Base-by-base conservation (phyloP, 1,139 yeast species). In the Insectozyma bohioensis region DNA sequence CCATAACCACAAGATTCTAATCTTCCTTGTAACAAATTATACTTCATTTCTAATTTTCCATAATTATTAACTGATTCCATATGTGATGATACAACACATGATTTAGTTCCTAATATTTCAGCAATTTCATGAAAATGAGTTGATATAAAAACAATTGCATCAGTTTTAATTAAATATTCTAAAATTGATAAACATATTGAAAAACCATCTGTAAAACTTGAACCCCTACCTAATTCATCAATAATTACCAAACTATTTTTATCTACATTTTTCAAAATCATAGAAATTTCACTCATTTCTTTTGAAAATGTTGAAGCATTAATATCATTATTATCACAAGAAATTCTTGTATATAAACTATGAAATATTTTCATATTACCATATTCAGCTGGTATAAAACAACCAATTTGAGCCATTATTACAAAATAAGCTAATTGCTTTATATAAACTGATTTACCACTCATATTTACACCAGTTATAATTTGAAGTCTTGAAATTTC, bases 151-250 rank as follows among this genome's bases (percentile, higher is more conserved):
- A 60, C 59, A 0, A 56, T 50, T 12, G 63, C 52, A 4, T 43
- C 41, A 1, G 49, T 40, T 1, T 35, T 26, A 0, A 58, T 36
- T 7, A 67, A 39, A 27, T 50, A 46, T 33, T 67, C 72, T 14
- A 60, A 48, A 2, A 64, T 54, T 1, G 73, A 63, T 7, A 66
- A 39, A 5, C 69, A 54, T 1, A 68, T 54, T 2, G 71, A 49
- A 39, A 65, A 58, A 1, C 73, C 72, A 44, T 68, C 72, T 8
- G 56, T 54, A 9, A 60, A 49, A 22, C 71, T 62, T 1, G 73
- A 61, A 0, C 69, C 79, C 41, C 79, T 54, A 1, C 80, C 80
- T 6, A 75, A 61, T 43, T 75, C 80, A 48, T 74, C 80, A 24
- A 75, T 48, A 0, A 75, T 50, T 3, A 74, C 51, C 14, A 75